Percentiles rank a stretch among this genome's conserved stretches.
Evolutionary conservation across 352 stramenopile species (phyloP).

Genomic region (Achlya hypogyna): DNA sequence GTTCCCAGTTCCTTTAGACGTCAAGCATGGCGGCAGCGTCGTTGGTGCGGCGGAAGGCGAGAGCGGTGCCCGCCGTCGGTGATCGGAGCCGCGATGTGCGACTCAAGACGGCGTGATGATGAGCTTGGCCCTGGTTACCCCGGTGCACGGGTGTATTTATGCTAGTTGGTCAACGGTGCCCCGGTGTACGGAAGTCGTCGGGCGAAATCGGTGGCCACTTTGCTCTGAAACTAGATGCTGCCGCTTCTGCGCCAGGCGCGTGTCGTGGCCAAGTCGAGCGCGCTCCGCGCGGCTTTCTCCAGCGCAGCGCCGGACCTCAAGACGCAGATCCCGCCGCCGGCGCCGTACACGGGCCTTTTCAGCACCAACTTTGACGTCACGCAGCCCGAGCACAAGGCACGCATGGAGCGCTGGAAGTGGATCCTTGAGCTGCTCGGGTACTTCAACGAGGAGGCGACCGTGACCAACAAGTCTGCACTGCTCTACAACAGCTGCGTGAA

Average conservation of each 20-base stretch:
- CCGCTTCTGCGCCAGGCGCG: neutral
- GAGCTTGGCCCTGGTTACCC: too few relatives aligned
- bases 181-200: neutral
- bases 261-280: neutral
- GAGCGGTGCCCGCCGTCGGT: neutral
- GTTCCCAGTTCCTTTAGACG: too few relatives aligned
- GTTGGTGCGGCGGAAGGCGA: too few relatives aligned
- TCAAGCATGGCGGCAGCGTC: too few relatives aligned
- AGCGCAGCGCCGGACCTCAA: slow-evolving; percentile 3
- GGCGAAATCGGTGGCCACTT: neutral
- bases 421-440: slow-evolving; percentile 77
- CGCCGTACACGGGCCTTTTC: slow-evolving; percentile 55
- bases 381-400: slow-evolving; percentile 32
- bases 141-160: neutral
- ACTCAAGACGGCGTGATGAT: neutral
- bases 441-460: slow-evolving; percentile 75
- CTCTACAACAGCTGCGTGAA: slow-evolving; percentile 83
- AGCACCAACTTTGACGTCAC: slow-evolving; percentile 80
- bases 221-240: neutral
- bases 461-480: slow-evolving; percentile 60
- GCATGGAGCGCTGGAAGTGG: slow-evolving; percentile 70
- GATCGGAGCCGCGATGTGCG: neutral
- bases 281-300: neutral
- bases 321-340: slow-evolving; percentile 74
- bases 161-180: neutral